Evolutionary conservation across 1,284 basidiomycete species (phyloP).

Genomic region (Ustilago bromivora): DNA sequence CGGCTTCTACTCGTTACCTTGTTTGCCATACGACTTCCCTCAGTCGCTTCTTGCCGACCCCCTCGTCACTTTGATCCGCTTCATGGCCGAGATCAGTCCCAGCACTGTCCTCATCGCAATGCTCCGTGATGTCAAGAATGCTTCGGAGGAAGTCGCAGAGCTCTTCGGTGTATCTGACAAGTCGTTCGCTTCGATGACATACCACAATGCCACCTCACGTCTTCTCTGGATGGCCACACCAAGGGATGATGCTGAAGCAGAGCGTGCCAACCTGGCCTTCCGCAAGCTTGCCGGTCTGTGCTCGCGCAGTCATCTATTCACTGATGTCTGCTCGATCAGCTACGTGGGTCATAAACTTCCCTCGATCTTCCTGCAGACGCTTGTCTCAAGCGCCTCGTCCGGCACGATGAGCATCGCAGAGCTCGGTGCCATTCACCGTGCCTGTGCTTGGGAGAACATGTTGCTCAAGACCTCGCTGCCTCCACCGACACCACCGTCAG

Average conservation of each 20-base stretch:
- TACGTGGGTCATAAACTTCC: conserved; percentile 82
- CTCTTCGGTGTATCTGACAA: conserved; percentile 75
- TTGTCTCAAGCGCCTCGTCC: conserved; percentile 66
- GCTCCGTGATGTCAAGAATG: conserved; percentile 78
- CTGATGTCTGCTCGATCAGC: conserved; percentile 89
- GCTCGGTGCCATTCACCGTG: conserved; percentile 85
- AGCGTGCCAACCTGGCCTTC: conserved; percentile 78
- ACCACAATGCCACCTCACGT: conserved; percentile 37
- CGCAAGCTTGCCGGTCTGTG: conserved; percentile 82
- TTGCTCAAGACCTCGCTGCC: conserved; percentile 74
- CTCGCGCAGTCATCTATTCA: conserved; percentile 83
- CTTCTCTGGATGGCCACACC: conserved; percentile 46
- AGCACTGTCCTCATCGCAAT: conserved; percentile 81
- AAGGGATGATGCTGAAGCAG: conserved; percentile 69
- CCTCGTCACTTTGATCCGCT: conserved; percentile 86
- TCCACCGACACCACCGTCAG: conserved; percentile 21
- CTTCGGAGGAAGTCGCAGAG: conserved; percentile 78
- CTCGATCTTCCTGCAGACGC: conserved; percentile 78
- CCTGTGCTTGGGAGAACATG: conserved; percentile 86
- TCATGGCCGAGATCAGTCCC: conserved; percentile 87
- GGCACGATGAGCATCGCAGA: conserved; percentile 77
- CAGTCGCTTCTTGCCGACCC: conserved; percentile 84
- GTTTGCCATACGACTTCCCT: conserved; percentile 89
- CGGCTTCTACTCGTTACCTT: conserved; percentile 83
- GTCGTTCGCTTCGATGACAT: conserved; percentile 37